A percentile compares a stretch with the other conserved stretches of the same genome.
Conservation (phyloP, 1,284 basidiomycete species). For the Fistulinella staudtii region DNA sequence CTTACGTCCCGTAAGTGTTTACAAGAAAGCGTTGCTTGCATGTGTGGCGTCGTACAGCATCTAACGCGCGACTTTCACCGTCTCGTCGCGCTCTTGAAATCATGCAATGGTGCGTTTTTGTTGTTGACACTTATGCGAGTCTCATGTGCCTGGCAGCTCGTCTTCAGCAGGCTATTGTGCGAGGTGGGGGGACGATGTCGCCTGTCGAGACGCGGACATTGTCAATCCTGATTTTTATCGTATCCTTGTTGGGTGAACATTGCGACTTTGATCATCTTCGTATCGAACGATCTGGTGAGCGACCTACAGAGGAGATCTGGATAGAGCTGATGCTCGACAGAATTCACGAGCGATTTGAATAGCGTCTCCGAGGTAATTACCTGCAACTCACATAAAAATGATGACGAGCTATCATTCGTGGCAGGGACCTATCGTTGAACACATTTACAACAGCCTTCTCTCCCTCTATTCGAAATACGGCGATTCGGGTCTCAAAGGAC, state of each 20-base stretch:
- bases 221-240: conserved; percentile 74
- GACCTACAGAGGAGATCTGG: background rate
- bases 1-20: conserved; percentile 50
- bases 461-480: conserved; percentile 62
- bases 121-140: background rate
- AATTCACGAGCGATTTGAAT: conserved; percentile 55
- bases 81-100: conserved; percentile 75
- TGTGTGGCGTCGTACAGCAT: conserved; percentile 80
- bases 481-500: conserved; percentile 52
- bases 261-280: conserved; percentile 83
- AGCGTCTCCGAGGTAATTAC: conserved; percentile 52
- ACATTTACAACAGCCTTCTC: conserved; percentile 74
- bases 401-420: conserved; percentile 5
- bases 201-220: conserved; percentile 41
- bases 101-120: conserved; percentile 65
- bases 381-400: too few relatives aligned
- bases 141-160: conserved; percentile 38
- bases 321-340: conserved; percentile 28
- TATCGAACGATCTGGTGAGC: conserved; percentile 50
- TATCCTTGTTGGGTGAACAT: conserved; percentile 82
- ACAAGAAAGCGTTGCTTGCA: conserved; percentile 89
- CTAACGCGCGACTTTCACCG: conserved; percentile 83
- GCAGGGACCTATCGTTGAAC: conserved; percentile 72
- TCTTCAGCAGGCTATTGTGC: conserved; percentile 50
- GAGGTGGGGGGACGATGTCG: conserved; percentile 32